Evolutionary conservation across 371 early-diverging fungal genomes (phyloP).

Genomic region (Vairimorpha apis): DNA sequence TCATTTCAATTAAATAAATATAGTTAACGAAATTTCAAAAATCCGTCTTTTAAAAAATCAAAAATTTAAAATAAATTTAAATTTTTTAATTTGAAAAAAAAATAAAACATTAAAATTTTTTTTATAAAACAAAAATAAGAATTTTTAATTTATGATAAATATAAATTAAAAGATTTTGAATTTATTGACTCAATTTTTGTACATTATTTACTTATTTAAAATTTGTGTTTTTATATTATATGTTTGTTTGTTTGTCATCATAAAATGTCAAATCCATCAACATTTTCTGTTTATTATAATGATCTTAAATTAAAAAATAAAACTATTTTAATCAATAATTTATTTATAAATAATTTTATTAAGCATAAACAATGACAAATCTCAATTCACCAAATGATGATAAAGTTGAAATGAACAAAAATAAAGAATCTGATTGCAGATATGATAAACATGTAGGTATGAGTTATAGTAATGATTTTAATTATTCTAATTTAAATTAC

Average conservation of each 20-base stretch:
- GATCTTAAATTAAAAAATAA: conserved; percentile 3
- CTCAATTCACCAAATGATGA: not conserved
- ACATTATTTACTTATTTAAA: no score
- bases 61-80: no score
- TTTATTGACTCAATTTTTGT: no score
- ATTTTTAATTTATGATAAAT: not conserved
- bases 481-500: no score
- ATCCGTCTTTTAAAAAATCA: no score
- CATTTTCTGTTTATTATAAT: conserved; percentile 1
- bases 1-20: no score
- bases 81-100: not conserved
- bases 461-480: not conserved
- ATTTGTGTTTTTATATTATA: not conserved
- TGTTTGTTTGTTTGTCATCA: not conserved
- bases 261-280: not conserved
- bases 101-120: not conserved
- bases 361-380: conserved; percentile 37
- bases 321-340: conserved; percentile 18
- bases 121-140: not conserved
- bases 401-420: not conserved
- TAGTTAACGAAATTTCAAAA: no score
- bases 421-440: not conserved
- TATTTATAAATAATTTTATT: conserved; percentile 36
- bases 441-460: not conserved
- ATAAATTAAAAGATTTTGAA: no score